These are phyloP conservation scores for Teunomyces pallodes DNA, from an alignment of 805 yeast species.

Conservation along the genomic window DNA sequence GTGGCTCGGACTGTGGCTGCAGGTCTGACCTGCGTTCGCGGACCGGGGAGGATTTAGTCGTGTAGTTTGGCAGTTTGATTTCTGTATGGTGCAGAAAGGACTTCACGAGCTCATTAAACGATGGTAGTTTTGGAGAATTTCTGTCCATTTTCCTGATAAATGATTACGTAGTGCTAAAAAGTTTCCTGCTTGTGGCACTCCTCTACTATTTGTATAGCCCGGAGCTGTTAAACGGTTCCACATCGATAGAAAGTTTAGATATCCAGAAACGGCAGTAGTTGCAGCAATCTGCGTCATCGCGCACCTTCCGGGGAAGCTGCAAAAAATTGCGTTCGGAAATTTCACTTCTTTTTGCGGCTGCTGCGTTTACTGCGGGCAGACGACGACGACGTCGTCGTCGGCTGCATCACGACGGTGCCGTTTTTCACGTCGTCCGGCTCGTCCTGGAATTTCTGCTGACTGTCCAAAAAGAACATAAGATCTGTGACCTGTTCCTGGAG, in stretches of 20 bases:
- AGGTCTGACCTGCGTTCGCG: too few relatives aligned
- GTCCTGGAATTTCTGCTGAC: conserved; percentile 67
- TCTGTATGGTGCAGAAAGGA: not conserved
- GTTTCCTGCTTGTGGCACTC: too few relatives aligned
- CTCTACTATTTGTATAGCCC: not conserved
- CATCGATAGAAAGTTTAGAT: conserved; percentile 2
- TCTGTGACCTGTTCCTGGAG: conserved; percentile 67
- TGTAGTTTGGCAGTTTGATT: not conserved
- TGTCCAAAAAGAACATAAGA: conserved; percentile 75
- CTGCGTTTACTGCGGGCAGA: too few relatives aligned
- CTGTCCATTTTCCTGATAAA: not conserved
- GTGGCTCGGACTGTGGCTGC: not conserved
- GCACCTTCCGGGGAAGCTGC: not conserved
- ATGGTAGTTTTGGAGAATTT: not conserved
- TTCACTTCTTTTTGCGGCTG: not conserved
- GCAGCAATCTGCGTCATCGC: conserved; percentile 1
- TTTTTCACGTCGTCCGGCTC: conserved; percentile 71
- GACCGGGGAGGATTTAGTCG: not conserved
- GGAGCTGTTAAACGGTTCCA: not conserved
- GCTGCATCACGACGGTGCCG: conserved; percentile 57
- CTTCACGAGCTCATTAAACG: not conserved
- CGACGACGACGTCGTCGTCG: conserved; percentile 10
- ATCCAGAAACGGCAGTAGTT: not conserved
- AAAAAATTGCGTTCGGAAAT: not conserved
- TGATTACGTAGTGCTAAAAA: not conserved